phyloP scores from a whole-genome alignment of 208 protist genomes.

The Trypanosoma lewisi region DNA sequence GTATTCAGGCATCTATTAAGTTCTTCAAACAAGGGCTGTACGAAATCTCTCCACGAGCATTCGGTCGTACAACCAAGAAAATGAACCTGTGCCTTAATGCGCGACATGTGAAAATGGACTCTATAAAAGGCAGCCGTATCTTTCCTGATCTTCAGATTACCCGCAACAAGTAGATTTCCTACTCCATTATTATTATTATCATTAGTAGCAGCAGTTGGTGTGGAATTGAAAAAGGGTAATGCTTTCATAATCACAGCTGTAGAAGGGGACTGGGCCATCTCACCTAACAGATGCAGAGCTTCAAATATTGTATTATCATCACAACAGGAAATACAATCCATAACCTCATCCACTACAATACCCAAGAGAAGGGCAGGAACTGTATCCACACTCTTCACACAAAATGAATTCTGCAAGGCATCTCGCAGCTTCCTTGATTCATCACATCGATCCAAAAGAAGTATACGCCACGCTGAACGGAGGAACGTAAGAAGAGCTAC shows the following conservation, averaged over 20 bases:
- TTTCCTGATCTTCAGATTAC: not conserved
- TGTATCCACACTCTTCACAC: slow-evolving; percentile 8
- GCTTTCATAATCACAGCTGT: slow-evolving; percentile 16
- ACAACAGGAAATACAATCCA: slow-evolving; percentile 17
- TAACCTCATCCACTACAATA: slow-evolving; percentile 23
- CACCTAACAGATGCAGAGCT: slow-evolving; percentile 24
- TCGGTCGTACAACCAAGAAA: slow-evolving; percentile 14
- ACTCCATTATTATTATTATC: too few species aligned
- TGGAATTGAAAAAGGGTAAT: slow-evolving; percentile 26
- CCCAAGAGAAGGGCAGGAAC: slow-evolving; percentile 5
- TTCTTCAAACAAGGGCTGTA: slow-evolving; percentile 8
- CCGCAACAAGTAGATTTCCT: slow-evolving; percentile 1
- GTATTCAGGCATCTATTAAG: slow-evolving; percentile 2
- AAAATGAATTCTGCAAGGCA: slow-evolving; percentile 7
- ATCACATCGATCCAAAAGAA: slow-evolving; percentile 16
- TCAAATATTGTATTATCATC: slow-evolving; percentile 13
- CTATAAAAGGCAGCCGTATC: slow-evolving; percentile 1
- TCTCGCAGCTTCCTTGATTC: slow-evolving; percentile 16
- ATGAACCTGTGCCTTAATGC: slow-evolving; percentile 18
- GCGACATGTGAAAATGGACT: slow-evolving; percentile 15
- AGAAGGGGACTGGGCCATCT: slow-evolving; percentile 24
- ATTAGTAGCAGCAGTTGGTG: too few species aligned
- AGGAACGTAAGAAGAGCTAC: slow-evolving; percentile 19
- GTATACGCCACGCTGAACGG: slow-evolving; percentile 18
- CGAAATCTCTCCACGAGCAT: not conserved